A percentile compares a stretch with the other conserved stretches of the same genome.
Evolutionary conservation across 305 asterid genomes (phyloP).

Genomic region (Fraxinus sp.): DNA sequence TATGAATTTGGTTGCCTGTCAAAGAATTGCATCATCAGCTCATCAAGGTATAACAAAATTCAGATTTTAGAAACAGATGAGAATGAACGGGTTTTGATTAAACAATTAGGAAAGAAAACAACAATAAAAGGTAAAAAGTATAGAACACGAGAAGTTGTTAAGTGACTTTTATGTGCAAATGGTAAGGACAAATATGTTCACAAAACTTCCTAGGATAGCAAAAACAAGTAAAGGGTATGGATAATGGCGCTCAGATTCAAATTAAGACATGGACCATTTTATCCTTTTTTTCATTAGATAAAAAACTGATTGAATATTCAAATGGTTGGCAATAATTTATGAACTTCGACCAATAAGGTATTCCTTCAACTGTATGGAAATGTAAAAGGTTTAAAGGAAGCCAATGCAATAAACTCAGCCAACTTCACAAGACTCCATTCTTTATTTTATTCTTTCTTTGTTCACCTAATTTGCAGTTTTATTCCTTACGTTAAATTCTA

Average conservation of each 20-base stretch:
- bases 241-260: not conserved
- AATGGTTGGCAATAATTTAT: not conserved
- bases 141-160: not conserved
- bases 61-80: not conserved
- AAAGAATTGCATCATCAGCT: slow-evolving; percentile 1
- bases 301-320: not conserved
- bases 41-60: not conserved
- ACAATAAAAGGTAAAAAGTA: not conserved
- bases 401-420: not conserved
- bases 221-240: not conserved
- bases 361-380: not conserved
- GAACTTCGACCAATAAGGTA: not conserved
- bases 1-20: not conserved
- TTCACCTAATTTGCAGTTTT: not conserved
- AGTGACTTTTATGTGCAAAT: not conserved
- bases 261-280: not conserved
- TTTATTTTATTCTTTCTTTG: not conserved
- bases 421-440: not conserved
- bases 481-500: not conserved
- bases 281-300: not conserved
- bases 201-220: not conserved
- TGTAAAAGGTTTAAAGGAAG: not conserved
- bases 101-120: not conserved
- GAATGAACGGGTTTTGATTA: not conserved
- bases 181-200: not conserved